phyloP scores from a whole-genome alignment of 345 rosid species.

The Boechera retrofracta region DNA sequence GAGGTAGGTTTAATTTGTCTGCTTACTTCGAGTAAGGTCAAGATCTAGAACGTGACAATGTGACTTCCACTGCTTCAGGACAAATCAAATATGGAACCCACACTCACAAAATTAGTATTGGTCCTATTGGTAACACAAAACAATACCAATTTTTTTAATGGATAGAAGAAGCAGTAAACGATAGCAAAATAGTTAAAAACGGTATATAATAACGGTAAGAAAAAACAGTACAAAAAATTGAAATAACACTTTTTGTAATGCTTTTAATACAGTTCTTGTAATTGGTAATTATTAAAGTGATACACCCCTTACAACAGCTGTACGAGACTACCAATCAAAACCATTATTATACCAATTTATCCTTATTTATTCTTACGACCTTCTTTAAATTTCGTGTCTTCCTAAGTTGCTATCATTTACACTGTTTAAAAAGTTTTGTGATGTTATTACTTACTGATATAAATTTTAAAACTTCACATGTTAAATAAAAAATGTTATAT shows the following conservation, averaged over 20 bases:
- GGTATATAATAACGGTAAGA: too few relatives aligned
- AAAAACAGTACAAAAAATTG: too few relatives aligned
- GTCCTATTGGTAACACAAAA: too few relatives aligned
- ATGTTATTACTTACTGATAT: not conserved
- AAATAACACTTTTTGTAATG: too few relatives aligned
- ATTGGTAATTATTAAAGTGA: too few relatives aligned
- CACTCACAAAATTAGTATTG: not conserved
- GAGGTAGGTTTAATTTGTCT: slow-evolving; percentile 34
- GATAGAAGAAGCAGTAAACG: accelerated
- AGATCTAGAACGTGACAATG: slow-evolving; percentile 39
- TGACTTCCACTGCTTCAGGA: slow-evolving; percentile 40
- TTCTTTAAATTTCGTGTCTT: not conserved
- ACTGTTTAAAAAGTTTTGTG: not conserved
- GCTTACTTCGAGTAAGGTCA: slow-evolving; percentile 36
- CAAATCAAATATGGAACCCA: slow-evolving; percentile 7
- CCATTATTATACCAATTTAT: not conserved
- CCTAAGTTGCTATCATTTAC: not conserved
- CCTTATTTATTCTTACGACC: not conserved
- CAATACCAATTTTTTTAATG: too few relatives aligned
- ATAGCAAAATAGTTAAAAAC: too few relatives aligned
- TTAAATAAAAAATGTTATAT: not conserved
- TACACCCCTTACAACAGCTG: too few relatives aligned
- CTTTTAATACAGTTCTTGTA: too few relatives aligned
- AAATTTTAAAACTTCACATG: not conserved
- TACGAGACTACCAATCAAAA: too few relatives aligned